Conservation (phyloP, 441 rosid species). For the Croton setiger region DNA sequence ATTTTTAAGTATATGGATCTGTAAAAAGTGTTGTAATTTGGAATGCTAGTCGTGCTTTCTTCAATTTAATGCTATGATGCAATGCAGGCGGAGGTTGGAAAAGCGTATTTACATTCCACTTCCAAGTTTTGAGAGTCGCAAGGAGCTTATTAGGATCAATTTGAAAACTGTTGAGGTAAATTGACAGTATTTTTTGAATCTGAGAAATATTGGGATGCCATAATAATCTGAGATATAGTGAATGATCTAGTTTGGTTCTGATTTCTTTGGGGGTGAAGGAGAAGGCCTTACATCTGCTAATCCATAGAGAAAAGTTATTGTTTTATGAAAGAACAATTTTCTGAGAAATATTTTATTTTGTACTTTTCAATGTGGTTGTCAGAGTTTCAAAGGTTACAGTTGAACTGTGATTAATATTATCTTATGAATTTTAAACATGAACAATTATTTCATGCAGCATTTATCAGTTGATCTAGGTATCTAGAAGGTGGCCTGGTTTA, state of each 20-base stretch:
- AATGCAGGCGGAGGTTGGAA: slow-evolving; percentile 94
- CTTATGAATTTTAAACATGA: too few relatives aligned
- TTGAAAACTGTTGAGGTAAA: slow-evolving; percentile 95
- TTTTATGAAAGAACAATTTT: not conserved
- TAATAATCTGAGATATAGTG: not conserved
- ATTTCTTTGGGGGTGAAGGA: not conserved
- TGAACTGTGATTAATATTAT: not conserved
- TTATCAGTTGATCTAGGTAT: not conserved
- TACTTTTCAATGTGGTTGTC: not conserved
- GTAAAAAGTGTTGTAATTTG: not conserved
- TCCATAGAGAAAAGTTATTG: not conserved
- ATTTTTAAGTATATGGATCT: not conserved
- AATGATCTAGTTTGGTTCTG: not conserved
- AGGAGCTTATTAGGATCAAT: slow-evolving; percentile 92
- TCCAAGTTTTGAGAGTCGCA: slow-evolving; percentile 94
- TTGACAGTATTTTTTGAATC: not conserved
- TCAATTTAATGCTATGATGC: slow-evolving; percentile 19
- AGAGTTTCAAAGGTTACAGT: not conserved
- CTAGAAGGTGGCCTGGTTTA: not conserved
- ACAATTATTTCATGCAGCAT: not conserved
- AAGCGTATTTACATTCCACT: slow-evolving; percentile 98
- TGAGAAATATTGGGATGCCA: not conserved
- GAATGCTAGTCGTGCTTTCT: not conserved
- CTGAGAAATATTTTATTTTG: not conserved
- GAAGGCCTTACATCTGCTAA: not conserved